Conservation (phyloP, 2,329 filamentous ascomycete species). For the Alternaria conjuncta region DNA sequence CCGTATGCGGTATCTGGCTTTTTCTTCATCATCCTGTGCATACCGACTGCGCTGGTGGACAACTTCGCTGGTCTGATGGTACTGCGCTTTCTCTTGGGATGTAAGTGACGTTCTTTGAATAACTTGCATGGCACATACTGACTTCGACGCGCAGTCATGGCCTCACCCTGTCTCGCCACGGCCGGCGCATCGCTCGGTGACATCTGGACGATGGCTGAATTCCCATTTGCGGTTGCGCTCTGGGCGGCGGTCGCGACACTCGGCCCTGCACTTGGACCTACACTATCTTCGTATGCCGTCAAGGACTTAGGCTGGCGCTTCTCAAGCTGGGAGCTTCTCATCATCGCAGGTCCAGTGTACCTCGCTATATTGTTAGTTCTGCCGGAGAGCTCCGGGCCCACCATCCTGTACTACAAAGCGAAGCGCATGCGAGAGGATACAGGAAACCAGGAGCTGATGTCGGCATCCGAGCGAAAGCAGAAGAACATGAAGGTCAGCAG, state of each 20-base stretch:
- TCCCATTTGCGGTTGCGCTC: constrained; percentile 50
- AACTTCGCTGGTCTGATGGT: constrained; percentile 70
- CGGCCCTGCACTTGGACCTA: constrained; percentile 68
- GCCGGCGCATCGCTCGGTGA: constrained; percentile 43
- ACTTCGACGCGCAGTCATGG: constrained; percentile 27
- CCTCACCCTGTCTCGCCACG: constrained; percentile 43
- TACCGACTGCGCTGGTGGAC: constrained; percentile 67
- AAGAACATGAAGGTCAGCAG: constrained; percentile 40
- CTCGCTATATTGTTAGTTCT: constrained; percentile 79
- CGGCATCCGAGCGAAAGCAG: constrained; percentile 77
- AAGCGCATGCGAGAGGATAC: constrained; percentile 72
- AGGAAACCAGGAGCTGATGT: constrained; percentile 70
- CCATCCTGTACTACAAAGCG: constrained; percentile 64
- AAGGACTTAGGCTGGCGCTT: constrained; percentile 77
- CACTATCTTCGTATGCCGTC: constrained; percentile 76
- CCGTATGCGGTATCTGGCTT: constrained; percentile 72
- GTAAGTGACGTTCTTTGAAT: background rate
- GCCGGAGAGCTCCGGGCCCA: constrained; percentile 82
- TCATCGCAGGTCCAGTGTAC: constrained; percentile 74
- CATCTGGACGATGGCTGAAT: constrained; percentile 48
- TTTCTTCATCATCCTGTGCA: constrained; percentile 69
- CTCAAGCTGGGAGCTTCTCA: constrained; percentile 85
- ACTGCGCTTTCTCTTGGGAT: constrained; percentile 46
- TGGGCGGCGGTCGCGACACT: constrained; percentile 50
- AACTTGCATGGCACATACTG: background rate